Evolutionary conservation across 225 moss, liverwort and hornwort genomes (phyloP).

Genomic region (Pseudisothecium myosuroides): DNA sequence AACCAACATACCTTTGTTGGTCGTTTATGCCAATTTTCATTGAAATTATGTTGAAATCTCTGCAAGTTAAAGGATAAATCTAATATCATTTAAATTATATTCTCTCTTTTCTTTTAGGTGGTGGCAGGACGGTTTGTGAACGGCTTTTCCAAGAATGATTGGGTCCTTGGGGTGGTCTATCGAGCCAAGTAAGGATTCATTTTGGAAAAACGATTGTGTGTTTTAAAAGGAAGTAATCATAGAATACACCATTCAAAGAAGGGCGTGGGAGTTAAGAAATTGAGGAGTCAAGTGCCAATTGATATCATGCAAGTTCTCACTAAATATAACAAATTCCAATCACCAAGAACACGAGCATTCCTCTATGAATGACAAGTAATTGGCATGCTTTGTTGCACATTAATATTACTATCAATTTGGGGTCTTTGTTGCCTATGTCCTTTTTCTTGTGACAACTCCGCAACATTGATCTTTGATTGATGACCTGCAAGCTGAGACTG

Average conservation of each 20-base stretch:
- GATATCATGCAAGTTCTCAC: background rate
- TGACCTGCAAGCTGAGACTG: background rate
- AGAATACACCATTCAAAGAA: background rate
- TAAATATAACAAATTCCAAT: too few species aligned
- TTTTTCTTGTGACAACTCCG: background rate
- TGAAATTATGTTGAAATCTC: background rate
- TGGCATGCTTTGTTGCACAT: background rate
- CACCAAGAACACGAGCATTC: background rate
- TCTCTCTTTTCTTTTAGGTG: slow-evolving; percentile 29
- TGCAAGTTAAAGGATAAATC: background rate
- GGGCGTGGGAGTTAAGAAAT: background rate
- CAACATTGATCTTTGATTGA: background rate
- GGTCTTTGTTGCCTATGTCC: background rate
- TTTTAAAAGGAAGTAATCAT: background rate
- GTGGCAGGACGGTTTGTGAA: slow-evolving; percentile 88
- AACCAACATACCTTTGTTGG: background rate
- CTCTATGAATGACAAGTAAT: background rate
- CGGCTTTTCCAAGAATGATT: slow-evolving; percentile 76
- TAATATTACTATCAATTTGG: background rate
- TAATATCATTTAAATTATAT: background rate
- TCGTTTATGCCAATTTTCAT: background rate
- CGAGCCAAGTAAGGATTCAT: slow-evolving; percentile 54
- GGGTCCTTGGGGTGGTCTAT: slow-evolving; percentile 84
- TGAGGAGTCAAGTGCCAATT: background rate
- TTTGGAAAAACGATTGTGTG: background rate